Evolutionary conservation across 208 protist species (phyloP).

Genomic region (Wallacemonas rigidus): DNA sequence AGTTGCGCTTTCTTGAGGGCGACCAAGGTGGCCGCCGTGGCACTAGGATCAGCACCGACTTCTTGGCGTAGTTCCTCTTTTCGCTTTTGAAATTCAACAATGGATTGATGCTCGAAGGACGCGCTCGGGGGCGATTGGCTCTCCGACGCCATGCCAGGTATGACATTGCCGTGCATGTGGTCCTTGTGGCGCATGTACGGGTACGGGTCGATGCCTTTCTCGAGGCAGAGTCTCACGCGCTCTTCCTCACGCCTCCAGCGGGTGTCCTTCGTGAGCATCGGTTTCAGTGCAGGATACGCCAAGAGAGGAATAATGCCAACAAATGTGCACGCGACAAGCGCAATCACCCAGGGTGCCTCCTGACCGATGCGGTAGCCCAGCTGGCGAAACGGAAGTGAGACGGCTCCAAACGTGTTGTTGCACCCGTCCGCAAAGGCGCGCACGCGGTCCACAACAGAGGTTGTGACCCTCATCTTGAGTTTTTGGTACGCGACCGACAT

Average conservation of each 20-base stretch:
- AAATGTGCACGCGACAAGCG: conserved; percentile 43
- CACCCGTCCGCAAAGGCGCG: conserved; percentile 69
- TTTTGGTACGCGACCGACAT: conserved; percentile 81
- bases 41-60: conserved; percentile 59
- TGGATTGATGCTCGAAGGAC: conserved; percentile 60
- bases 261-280: conserved; percentile 47
- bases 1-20: conserved; percentile 40
- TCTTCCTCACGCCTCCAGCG: conserved; percentile 73
- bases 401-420: conserved; percentile 44
- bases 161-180: conserved; percentile 74
- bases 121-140: conserved; percentile 44
- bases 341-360: conserved; percentile 83
- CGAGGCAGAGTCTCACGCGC: conserved; percentile 84
- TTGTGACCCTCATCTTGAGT: conserved; percentile 78
- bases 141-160: conserved; percentile 34
- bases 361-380: conserved; percentile 45
- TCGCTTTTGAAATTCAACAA: conserved; percentile 54
- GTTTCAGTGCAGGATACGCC: conserved; percentile 67
- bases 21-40: conserved; percentile 74
- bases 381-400: conserved; percentile 43
- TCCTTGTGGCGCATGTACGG: conserved; percentile 88
- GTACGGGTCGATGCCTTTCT: conserved; percentile 92
- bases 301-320: conserved; percentile 58
- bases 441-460: conserved; percentile 48
- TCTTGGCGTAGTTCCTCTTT: conserved; percentile 80